Base-by-base conservation (phyloP, 2,329 filamentous ascomycete genomes). In the Penicillium sp. region DNA sequence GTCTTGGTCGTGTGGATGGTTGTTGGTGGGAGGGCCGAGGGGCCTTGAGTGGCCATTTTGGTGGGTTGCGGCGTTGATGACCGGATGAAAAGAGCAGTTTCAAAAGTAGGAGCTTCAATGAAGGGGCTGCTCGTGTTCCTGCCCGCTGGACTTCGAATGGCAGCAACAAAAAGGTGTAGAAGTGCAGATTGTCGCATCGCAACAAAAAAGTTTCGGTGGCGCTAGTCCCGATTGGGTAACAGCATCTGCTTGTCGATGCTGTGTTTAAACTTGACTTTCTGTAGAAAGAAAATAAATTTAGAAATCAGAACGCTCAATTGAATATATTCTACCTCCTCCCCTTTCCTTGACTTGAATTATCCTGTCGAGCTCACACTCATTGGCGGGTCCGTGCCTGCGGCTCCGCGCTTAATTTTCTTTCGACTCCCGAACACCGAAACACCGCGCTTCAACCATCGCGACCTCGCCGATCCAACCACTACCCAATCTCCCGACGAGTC, bases 1-100 rank as follows among this genome's bases (percentile, higher is more conserved):
- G 54, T 47, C 27, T 51, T 54, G 11, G 59, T 58, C 39, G 51
- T 55, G 43, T 61, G 61, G 43, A 67, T 55, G 34, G 51, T 60
- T 39, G 64, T 63, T 32, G 59, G 61, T 15, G 63, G 64, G 27
- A 66, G 56, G 13, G 65, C 58, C 13, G 50, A 51, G 41, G 65
- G 64, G 41, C 54, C 55, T 46, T 60, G 54, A 29, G 56, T 44
- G 41, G 62, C 50, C 65, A 69, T 68, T 50, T 44, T 56, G 45
- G 18, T 35, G 37, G 23, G 23, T 41, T 30, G 15, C 38, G 4
- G 28, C 12, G 33, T 25, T 13, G 27, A 36, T 43, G 12, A 32
- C 27, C n/a, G 27, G 3, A 27, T 13, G 9, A 9, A 10, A 13
- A 5, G 17, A n/a, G 6, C 2, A 39, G 7, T 4, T 32, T 17